phyloP scores from a whole-genome alignment of 345 rosid genomes.

The Eucalyptus rudis region DNA sequence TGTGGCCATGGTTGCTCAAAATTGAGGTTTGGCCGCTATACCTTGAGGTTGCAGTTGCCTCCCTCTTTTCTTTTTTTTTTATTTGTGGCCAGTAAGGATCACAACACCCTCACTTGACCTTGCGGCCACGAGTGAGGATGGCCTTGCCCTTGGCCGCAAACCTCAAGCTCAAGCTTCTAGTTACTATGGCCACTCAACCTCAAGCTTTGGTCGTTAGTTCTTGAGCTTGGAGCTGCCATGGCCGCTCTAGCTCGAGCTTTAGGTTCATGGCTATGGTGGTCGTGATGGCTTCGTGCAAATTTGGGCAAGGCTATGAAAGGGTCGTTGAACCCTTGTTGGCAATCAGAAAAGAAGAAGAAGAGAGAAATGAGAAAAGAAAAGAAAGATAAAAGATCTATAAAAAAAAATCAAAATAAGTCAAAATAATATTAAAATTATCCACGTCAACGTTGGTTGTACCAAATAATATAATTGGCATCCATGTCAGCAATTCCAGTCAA shows the following conservation, averaged over 20 bases:
- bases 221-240: not conserved
- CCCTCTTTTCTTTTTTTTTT: not conserved
- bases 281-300: fast-evolving
- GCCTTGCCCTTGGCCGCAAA: not conserved
- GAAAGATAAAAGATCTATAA: no score
- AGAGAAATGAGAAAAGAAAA: no score
- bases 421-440: no score
- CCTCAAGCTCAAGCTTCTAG: not conserved
- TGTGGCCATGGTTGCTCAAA: not conserved
- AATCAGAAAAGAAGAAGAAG: no score
- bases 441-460: not conserved
- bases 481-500: no score
- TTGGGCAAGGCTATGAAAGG: not conserved
- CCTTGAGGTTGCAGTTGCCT: not conserved
- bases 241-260: not conserved
- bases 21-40: not conserved
- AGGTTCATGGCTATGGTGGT: not conserved
- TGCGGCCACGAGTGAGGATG: not conserved
- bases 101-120: not conserved
- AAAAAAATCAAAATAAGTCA: not conserved
- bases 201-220: not conserved
- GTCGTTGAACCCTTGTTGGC: not conserved
- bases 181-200: not conserved
- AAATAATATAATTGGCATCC: no score
- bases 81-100: not conserved